These are phyloP conservation scores for Aleurites moluccanus DNA, from an alignment of 441 rosid species.

Conservation along the genomic window DNA sequence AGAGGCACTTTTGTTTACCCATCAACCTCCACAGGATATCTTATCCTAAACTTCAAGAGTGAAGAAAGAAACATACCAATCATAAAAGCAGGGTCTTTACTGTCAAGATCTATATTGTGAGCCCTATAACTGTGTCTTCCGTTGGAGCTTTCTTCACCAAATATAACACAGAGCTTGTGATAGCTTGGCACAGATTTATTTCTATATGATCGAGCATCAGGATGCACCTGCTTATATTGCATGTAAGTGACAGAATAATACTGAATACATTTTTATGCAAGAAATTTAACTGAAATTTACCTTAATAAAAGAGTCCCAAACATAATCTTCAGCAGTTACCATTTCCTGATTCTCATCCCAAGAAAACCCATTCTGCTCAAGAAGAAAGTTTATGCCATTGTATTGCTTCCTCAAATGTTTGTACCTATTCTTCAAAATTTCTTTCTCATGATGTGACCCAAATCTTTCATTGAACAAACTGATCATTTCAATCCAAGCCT, in stretches of 20 bases:
- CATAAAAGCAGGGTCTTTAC: constrained; percentile 26
- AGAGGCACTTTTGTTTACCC: background rate
- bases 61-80: constrained; percentile 37
- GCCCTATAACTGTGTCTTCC: constrained; percentile 28
- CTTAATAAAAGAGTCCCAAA: constrained; percentile 45
- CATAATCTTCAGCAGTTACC: constrained; percentile 43
- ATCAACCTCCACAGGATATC: background rate
- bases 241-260: constrained; percentile 18
- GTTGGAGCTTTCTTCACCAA: constrained; percentile 41
- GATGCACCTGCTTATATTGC: constrained; percentile 40
- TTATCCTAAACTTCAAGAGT: constrained; percentile 14
- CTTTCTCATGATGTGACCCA: constrained; percentile 30
- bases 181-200: constrained; percentile 40
- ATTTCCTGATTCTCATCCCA: constrained; percentile 53
- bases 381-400: constrained; percentile 36
- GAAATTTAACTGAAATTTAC: constrained; percentile 24
- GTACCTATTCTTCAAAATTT: constrained; percentile 33
- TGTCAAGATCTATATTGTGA: constrained; percentile 23
- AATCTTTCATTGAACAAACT: constrained; percentile 32
- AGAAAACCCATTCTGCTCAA: constrained; percentile 45
- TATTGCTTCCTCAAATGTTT: constrained; percentile 40
- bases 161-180: constrained; percentile 51
- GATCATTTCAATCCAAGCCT: constrained; percentile 45
- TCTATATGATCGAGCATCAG: constrained; percentile 38
- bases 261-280: background rate